Conservation (phyloP, 139 green algal species). For the Nannochloris sp. region DNA sequence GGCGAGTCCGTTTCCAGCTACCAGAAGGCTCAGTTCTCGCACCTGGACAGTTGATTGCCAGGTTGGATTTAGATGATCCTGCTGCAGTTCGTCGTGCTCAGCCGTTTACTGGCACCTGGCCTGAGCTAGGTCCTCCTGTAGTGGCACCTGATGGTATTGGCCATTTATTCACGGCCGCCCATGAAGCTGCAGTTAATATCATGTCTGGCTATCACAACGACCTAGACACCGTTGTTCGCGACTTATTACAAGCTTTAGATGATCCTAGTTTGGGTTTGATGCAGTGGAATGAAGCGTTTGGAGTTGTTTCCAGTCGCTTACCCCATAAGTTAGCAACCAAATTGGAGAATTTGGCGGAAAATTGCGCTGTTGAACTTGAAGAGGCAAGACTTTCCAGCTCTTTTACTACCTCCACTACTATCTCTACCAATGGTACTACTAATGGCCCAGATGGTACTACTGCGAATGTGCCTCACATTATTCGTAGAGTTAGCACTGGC, state of each 20-base stretch:
- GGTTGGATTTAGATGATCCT: constrained; percentile 67
- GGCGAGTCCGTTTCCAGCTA: constrained; percentile 56
- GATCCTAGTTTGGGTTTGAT: constrained; percentile 66
- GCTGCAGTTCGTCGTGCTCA: constrained; percentile 37
- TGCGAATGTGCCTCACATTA: no score
- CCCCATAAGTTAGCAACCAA: constrained; percentile 26
- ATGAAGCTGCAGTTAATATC: constrained; percentile 48
- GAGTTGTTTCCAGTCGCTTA: constrained; percentile 63
- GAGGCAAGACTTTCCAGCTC: background rate
- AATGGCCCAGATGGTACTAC: background rate
- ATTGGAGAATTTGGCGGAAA: constrained; percentile 38
- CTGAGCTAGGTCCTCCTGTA: constrained; percentile 65
- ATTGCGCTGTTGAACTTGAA: constrained; percentile 39
- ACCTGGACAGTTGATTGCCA: constrained; percentile 72
- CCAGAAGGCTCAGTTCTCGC: constrained; percentile 66
- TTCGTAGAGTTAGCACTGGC: background rate
- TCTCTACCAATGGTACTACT: constrained; percentile 1
- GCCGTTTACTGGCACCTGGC: constrained; percentile 52
- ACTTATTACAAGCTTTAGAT: constrained; percentile 67
- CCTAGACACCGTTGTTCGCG: constrained; percentile 48
- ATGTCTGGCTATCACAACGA: constrained; percentile 61
- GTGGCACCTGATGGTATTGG: constrained; percentile 40
- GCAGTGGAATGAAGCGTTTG: constrained; percentile 75
- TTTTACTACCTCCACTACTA: constrained; percentile 6
- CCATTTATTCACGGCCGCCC: constrained; percentile 43